Percentiles rank a stretch among this genome's conserved stretches.
These are phyloP conservation scores for Rheum nobile DNA, from an alignment of 148 eudicot genomes.

Conservation along the genomic window DNA sequence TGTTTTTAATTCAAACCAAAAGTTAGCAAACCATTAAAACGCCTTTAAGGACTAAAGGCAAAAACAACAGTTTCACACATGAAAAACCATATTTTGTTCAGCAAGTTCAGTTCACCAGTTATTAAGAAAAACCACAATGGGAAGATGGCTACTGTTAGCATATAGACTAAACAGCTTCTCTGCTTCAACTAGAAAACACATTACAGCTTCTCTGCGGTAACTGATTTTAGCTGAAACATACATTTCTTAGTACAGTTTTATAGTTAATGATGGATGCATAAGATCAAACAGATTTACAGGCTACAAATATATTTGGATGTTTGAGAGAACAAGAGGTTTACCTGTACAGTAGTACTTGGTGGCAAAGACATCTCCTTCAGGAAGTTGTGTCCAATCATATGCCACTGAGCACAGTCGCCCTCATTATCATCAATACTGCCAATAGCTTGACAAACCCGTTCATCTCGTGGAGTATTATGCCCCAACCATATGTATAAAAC, in stretches of 20 bases:
- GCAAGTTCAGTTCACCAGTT: background rate
- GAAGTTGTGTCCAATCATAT: background rate
- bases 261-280: background rate
- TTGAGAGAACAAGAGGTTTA: background rate
- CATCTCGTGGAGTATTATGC: background rate
- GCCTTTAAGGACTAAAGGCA: background rate
- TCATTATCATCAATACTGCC: no score
- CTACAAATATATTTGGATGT: background rate
- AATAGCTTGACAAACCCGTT: background rate
- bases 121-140: background rate
- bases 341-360: constrained; percentile 2
- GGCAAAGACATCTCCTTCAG: constrained; percentile 5
- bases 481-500: constrained; percentile 3
- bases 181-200: no score
- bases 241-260: background rate
- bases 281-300: background rate
- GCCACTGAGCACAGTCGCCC: background rate
- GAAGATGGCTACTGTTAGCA: background rate
- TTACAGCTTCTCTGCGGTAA: no score
- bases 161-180: background rate
- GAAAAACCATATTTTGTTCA: no score
- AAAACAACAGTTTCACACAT: background rate
- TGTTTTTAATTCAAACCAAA: constrained; percentile 9
- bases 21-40: background rate
- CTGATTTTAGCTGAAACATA: background rate